These are phyloP conservation scores for Cephalotrichum gorgonifer DNA, from an alignment of 2,329 filamentous ascomycete genomes.

Conservation along the genomic window DNA sequence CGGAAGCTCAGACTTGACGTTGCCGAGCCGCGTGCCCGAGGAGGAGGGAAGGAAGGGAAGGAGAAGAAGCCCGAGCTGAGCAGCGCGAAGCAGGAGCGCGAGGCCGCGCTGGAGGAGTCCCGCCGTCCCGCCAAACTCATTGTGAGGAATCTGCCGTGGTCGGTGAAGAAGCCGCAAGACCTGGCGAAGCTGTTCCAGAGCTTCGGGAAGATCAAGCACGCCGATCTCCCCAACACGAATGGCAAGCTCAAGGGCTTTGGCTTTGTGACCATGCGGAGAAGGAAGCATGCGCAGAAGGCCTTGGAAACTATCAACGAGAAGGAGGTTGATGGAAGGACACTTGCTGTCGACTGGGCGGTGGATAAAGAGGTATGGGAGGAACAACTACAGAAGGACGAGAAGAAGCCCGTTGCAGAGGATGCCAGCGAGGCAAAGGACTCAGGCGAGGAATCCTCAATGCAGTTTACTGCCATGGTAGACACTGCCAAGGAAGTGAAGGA, in stretches of 20 bases:
- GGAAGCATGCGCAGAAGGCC: slow-evolving; percentile 85
- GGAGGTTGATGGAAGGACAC: slow-evolving; percentile 71
- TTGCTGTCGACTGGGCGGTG: slow-evolving; percentile 96
- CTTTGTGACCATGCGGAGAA: slow-evolving; percentile 79
- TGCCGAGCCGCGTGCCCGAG: slow-evolving; percentile 73
- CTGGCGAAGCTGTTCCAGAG: slow-evolving; percentile 69
- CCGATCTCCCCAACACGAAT: slow-evolving; percentile 71
- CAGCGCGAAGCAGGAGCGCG: slow-evolving; percentile 40
- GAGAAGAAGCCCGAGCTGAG: slow-evolving; percentile 24
- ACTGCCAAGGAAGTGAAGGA: slow-evolving; percentile 18
- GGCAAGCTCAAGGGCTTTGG: slow-evolving; percentile 78
- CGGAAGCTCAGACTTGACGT: slow-evolving; percentile 78
- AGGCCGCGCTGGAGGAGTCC: slow-evolving; percentile 46
- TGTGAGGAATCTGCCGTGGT: slow-evolving; percentile 92
- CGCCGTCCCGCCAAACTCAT: slow-evolving; percentile 66
- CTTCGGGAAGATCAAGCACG: slow-evolving; percentile 85
- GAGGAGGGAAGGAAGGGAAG: slow-evolving; percentile 33
- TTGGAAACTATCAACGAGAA: slow-evolving; percentile 81
- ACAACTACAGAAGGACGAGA: slow-evolving; percentile 34
- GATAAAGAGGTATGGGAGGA: slow-evolving; percentile 80
- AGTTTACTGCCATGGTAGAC: too few species aligned
- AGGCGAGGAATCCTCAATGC: neutral
- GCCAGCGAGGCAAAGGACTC: neutral
- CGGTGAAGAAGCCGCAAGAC: slow-evolving; percentile 77
- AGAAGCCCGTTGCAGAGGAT: slow-evolving; percentile 16